Base-by-base conservation (phyloP, 2,329 filamentous ascomycete species). In the Fusarium equiseti region DNA sequence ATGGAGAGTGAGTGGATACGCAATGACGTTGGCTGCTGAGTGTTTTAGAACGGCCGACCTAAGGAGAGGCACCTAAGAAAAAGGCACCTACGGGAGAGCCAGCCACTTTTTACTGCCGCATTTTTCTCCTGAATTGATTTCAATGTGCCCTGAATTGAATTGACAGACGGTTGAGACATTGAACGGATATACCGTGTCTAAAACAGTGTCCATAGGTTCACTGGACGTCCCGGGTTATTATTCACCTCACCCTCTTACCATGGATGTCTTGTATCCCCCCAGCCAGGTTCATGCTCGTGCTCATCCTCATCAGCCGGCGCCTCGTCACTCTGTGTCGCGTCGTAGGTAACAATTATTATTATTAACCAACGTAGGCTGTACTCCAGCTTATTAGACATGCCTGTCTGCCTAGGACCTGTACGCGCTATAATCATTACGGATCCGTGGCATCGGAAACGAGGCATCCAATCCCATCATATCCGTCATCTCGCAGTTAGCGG, bases 21-120 rank as follows among this genome's bases (percentile, higher is more conserved):
- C 63, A 71, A 77, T 77, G 76, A 77, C 76, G 76, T 76, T 73
- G 69, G 59, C 58, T 69, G 59, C 52, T 49, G 54, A 63, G 51
- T 59, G 42, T 61, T 63, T 15, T 54, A 29, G 50, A 38, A 38
- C 50, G 31, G 32, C 32, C 42, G 22, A 43, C 35, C 50, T 43
- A 16, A 44, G 20, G 42, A 22, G 22, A 44, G 42, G 13, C 35
- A 38, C 35, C 10, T 38, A 38, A 11, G 42, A 18, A 24, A 44
- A 44, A 24, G 42, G 22, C 35, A 18, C 18, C 35, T 38, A 18
- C 15, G 42, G 42, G 22, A 52, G 40, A 52, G 35, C 50, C 50
- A 52, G 50, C 50, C 32, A 52, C 50, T 52, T 52, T 52, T 40
- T 51, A 31, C 49, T 54, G 20, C 52, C 56, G 40, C 51, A 40